Percentiles rank a stretch among this genome's conserved stretches.
These are phyloP conservation scores for Talaromyces proteolyticus DNA, from an alignment of 495 filamentous ascomycete species.

Conservation along the genomic window DNA sequence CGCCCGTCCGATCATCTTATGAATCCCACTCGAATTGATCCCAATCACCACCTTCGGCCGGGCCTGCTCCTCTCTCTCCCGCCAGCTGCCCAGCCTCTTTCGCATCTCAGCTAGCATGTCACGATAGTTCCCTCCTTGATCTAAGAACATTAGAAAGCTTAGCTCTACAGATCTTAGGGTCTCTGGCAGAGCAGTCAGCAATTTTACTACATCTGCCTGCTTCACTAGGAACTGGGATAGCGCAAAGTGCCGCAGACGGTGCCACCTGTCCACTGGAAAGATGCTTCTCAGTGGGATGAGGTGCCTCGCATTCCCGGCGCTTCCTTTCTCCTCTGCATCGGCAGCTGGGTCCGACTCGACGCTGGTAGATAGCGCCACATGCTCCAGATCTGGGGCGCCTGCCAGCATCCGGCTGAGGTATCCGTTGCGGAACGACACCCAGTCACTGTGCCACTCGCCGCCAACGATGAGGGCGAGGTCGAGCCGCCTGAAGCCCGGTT, in stretches of 20 bases:
- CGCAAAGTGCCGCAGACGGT: slow-evolving; percentile 18
- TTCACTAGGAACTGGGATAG: slow-evolving; percentile 16
- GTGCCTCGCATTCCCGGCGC: background rate
- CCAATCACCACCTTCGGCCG: slow-evolving; percentile 6
- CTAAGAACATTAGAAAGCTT: slow-evolving; percentile 12
- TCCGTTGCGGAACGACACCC: slow-evolving; percentile 9
- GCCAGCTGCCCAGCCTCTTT: slow-evolving; percentile 5
- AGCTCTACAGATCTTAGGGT: slow-evolving; percentile 10
- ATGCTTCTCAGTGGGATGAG: slow-evolving; percentile 12
- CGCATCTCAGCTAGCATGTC: slow-evolving; percentile 10
- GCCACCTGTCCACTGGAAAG: slow-evolving; percentile 15
- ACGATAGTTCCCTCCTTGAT: slow-evolving; percentile 6
- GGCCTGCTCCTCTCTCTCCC: slow-evolving; percentile 1
- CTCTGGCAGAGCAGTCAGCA: slow-evolving; percentile 10
- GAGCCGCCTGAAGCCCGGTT: slow-evolving; percentile 14
- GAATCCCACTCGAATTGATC: background rate
- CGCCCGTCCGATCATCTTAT: background rate
- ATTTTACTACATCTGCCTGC: slow-evolving; percentile 12
- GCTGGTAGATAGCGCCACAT: slow-evolving; percentile 8
- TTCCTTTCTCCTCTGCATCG: background rate
- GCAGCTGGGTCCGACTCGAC: background rate
- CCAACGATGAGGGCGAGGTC: slow-evolving; percentile 9
- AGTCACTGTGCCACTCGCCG: slow-evolving; percentile 3
- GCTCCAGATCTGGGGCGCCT: slow-evolving; percentile 8
- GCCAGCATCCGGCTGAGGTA: slow-evolving; percentile 6